phyloP scores from a whole-genome alignment of 2,329 filamentous ascomycete genomes.

The Sclerotiophoma versabilis region DNA sequence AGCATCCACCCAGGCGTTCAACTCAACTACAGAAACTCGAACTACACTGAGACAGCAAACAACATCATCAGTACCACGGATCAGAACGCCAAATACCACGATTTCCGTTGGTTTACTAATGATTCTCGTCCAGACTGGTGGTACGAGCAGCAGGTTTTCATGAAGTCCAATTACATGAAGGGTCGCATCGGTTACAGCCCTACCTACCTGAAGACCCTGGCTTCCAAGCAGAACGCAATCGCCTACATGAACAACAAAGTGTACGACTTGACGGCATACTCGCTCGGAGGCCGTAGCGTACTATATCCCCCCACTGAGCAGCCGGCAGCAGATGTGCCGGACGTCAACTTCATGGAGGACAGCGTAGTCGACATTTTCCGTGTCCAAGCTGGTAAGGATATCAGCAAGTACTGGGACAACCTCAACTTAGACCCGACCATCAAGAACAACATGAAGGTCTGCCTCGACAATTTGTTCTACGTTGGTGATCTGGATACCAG shows the following conservation, averaged over 20 bases:
- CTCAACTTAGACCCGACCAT: slow-evolving; percentile 65
- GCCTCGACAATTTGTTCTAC: slow-evolving; percentile 94
- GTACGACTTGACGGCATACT: slow-evolving; percentile 89
- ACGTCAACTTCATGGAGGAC: slow-evolving; percentile 82
- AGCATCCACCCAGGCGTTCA: slow-evolving; percentile 75
- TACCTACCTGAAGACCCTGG: slow-evolving; percentile 76
- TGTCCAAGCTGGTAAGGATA: slow-evolving; percentile 75
- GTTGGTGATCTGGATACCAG: slow-evolving; percentile 90
- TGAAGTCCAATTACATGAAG: slow-evolving; percentile 82
- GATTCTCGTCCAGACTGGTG: slow-evolving; percentile 92
- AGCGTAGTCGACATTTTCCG: slow-evolving; percentile 79
- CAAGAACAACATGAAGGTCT: slow-evolving; percentile 76
- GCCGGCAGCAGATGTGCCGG: slow-evolving; percentile 49
- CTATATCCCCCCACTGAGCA: slow-evolving; percentile 62
- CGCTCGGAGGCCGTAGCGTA: slow-evolving; percentile 74
- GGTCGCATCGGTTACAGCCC: slow-evolving; percentile 85
- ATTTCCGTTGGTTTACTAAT: slow-evolving; percentile 85
- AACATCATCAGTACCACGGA: slow-evolving; percentile 72
- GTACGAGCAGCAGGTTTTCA: slow-evolving; percentile 80
- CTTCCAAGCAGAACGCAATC: slow-evolving; percentile 70
- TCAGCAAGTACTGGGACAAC: slow-evolving; percentile 82
- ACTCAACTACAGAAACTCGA: slow-evolving; percentile 81
- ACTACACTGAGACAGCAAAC: slow-evolving; percentile 70
- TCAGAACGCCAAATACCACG: slow-evolving; percentile 81
- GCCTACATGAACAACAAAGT: slow-evolving; percentile 80